Conservation (phyloP, 139 green algal species). For the Chlorella sp. region DNA sequence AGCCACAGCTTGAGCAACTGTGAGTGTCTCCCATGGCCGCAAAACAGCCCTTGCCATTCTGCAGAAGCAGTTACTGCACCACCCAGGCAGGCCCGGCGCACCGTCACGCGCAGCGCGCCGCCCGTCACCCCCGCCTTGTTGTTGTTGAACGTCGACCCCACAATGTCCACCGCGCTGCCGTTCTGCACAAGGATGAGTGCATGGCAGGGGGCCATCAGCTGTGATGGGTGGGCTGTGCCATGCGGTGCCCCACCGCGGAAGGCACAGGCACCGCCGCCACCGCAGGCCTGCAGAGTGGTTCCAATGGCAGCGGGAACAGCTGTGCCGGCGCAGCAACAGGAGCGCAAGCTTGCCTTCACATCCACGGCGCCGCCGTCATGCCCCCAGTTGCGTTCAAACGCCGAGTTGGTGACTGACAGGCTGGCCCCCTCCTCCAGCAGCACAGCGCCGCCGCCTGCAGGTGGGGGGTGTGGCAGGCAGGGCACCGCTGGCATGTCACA, state of each 20-base stretch:
- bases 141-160: slow-evolving; percentile 4
- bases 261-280: background rate
- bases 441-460: slow-evolving; percentile 23
- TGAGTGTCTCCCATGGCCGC: too few relatives aligned
- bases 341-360: background rate
- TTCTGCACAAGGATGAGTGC: slow-evolving; percentile 1
- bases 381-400: slow-evolving; percentile 35
- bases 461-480: background rate
- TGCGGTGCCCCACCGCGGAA: background rate
- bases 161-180: slow-evolving; percentile 11
- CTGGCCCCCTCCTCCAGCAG: slow-evolving; percentile 13
- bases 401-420: slow-evolving; percentile 19
- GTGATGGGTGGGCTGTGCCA: background rate
- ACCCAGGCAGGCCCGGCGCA: background rate
- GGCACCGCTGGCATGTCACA: background rate
- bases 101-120: slow-evolving; percentile 13
- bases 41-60: background rate
- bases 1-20: too few relatives aligned
- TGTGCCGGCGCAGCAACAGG: too few relatives aligned
- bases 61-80: background rate
- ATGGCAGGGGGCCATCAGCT: background rate
- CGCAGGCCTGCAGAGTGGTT: background rate
- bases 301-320: too few relatives aligned
- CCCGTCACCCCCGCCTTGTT: slow-evolving; percentile 18
- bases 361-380: slow-evolving; percentile 19